Base-by-base conservation (phyloP, 805 yeast species). In the Tetrapisispora taiwanensis region DNA sequence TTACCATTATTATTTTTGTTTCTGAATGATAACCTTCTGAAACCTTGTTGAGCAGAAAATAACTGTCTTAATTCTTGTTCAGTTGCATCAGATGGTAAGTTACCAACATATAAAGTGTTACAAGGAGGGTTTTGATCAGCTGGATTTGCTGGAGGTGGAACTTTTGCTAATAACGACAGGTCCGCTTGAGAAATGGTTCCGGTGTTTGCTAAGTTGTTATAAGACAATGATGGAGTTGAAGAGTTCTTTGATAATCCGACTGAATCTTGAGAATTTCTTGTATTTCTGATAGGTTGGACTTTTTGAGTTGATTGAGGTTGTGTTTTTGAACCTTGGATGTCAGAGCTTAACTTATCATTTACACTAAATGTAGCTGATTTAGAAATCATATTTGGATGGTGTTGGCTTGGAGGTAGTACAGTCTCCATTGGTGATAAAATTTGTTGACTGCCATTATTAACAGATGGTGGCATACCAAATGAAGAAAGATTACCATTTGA, bases 71-170 rank as follows among this genome's bases (percentile, higher is more conserved):
- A 74, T 63, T 92, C 98, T 45, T 82, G 83, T 60, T 92, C 98
- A 2, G 94, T 82, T 2, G 97, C 95, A 69, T 92, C 96, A 15
- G 95, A 95, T 3, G 98, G 97, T 56, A 92, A 72, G 62, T 92
- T 92, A 17, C 98, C 98, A 39, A 92, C 98, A 57, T 92, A 92
- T 45, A 92, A 70, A 0, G 98, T 92, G 63, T 92, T 92, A 68
- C 98, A 92, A 7, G 98, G 98, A 3, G 98, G 97, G 60, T 92
- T 92, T 66, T 92, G 98, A 65, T 92, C 98, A 2, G 98, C 97
- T 7, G 98, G 98, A 58, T 90, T 90, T 1, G 95, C 95, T 7
- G 94, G 95, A 4, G 90, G 88, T 13, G 92, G 94, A 27, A 84
- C 88, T 51, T 87, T 68, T 0, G 90, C 88, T 39, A 84, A 65